A percentile compares a stretch with the other conserved stretches of the same genome.
Evolutionary conservation across 2,329 filamentous ascomycete species (phyloP).

Genomic region (Trichoderma brevicompactum): DNA sequence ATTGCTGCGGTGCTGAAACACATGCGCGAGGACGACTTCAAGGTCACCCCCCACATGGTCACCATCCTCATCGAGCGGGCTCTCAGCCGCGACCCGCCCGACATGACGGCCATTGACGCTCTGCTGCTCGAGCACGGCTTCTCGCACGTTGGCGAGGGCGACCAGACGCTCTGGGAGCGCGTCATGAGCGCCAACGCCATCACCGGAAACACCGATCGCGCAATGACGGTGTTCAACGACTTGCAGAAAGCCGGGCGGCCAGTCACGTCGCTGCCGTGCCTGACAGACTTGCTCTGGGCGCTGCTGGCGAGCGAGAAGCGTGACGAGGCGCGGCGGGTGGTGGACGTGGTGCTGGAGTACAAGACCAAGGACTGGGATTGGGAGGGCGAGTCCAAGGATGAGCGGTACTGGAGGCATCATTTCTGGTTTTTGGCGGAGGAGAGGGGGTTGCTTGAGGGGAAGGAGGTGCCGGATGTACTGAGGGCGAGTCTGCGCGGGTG

Average conservation of each 20-base stretch:
- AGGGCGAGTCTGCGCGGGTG: constrained; percentile 28
- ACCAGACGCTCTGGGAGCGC: constrained; percentile 71
- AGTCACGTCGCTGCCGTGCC: constrained; percentile 49
- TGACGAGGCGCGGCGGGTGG: constrained; percentile 42
- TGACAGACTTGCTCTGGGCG: constrained; percentile 49
- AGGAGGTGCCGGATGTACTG: constrained; percentile 33
- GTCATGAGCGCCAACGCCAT: constrained; percentile 69
- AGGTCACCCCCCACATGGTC: constrained; percentile 68
- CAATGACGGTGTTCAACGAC: constrained; percentile 54
- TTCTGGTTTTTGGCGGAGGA: constrained; percentile 55
- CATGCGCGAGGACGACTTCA: constrained; percentile 59
- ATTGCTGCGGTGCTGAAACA: constrained; percentile 65
- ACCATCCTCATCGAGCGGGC: constrained; percentile 73
- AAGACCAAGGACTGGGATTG: constrained; percentile 31
- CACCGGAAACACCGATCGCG: constrained; percentile 54
- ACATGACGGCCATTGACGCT: constrained; percentile 61
- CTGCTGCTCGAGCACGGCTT: constrained; percentile 63
- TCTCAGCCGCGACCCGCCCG: constrained; percentile 61
- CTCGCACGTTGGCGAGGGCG: constrained; percentile 44
- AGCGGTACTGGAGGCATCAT: constrained; percentile 52
- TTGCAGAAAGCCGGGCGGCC: constrained; percentile 47
- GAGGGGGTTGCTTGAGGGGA: constrained; percentile 44
- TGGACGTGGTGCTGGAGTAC: constrained; percentile 38
- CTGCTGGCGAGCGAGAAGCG: constrained; percentile 37
- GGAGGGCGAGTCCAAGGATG: constrained; percentile 30